A percentile compares a stretch with the other conserved stretches of the same genome.
Conservation (phyloP, 768 basidiomycete species). For the Mrakia frigida region DNA sequence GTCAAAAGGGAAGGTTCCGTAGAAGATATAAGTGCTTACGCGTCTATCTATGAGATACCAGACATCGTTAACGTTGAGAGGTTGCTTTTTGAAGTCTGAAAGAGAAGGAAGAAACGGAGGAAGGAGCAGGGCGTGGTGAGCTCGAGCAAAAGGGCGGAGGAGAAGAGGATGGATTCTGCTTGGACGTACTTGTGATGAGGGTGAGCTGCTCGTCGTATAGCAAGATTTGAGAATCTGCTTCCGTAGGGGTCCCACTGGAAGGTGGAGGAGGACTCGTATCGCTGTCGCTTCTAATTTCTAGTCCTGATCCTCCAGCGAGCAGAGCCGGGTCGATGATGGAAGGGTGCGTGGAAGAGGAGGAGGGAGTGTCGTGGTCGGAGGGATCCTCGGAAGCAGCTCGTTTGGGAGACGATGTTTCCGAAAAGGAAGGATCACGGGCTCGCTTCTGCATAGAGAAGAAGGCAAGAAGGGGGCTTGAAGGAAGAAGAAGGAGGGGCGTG, state of each 20-base stretch:
- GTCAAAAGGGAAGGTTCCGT: background rate
- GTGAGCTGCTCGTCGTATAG: background rate
- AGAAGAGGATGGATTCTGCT: background rate
- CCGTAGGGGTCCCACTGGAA: background rate
- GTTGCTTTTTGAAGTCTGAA: constrained; percentile 30
- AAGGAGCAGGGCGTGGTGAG: background rate
- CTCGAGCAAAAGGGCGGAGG: no score
- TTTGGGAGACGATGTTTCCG: constrained; percentile 31
- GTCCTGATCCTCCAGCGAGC: background rate
- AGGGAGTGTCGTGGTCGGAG: constrained; percentile 18
- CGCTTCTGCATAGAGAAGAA: constrained; percentile 24
- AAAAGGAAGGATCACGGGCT: constrained; percentile 7
- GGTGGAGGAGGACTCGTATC: background rate
- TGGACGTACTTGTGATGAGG: background rate
- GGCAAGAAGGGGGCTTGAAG: background rate
- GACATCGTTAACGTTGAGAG: constrained; percentile 22
- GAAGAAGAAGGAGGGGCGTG: background rate
- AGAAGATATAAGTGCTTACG: background rate
- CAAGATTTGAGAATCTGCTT: background rate
- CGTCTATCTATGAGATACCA: constrained; percentile 31
- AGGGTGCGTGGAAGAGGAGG: background rate
- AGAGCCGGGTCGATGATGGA: constrained; percentile 6
- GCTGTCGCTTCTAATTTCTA: background rate
- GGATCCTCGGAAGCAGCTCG: constrained; percentile 28
- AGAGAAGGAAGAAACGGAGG: background rate